Percentiles rank a stretch among this genome's conserved stretches.
These are phyloP conservation scores for Claviceps fusiformis DNA, from an alignment of 2,329 filamentous ascomycete species.

Conservation along the genomic window DNA sequence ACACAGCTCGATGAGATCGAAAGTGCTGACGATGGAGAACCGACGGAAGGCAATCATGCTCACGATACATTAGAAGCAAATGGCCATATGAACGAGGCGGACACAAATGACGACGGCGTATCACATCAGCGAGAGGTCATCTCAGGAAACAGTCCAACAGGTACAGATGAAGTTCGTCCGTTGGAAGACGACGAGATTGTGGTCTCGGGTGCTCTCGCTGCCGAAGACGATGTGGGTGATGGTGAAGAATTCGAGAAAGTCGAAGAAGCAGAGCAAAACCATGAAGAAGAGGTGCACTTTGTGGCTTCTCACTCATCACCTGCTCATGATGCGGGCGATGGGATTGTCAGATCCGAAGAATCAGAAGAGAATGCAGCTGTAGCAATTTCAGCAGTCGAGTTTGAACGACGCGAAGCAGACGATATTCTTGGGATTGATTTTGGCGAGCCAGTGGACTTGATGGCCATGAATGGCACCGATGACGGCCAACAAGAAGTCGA, in stretches of 20 bases:
- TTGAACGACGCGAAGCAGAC: not conserved
- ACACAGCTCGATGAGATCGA: conserved; percentile 12
- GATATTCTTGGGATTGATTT: conserved; percentile 2
- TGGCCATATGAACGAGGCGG: not conserved
- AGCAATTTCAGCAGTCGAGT: not conserved
- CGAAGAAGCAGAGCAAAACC: not conserved
- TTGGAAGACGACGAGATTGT: not conserved
- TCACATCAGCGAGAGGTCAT: not conserved
- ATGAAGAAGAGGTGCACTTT: conserved; percentile 8
- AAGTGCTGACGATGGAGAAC: conserved; percentile 8
- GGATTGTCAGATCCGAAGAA: not conserved
- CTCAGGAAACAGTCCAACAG: not conserved
- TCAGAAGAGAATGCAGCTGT: not conserved
- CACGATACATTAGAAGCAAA: conserved; percentile 8
- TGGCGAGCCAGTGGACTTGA: not conserved
- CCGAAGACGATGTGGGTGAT: conserved; percentile 10
- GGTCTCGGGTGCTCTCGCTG: conserved; percentile 4
- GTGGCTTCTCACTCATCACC: not conserved
- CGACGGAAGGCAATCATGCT: conserved; percentile 9
- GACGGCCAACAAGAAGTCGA: not conserved
- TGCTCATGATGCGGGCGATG: not conserved
- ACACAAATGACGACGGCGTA: not conserved
- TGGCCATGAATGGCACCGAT: not conserved
- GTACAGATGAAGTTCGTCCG: not conserved
- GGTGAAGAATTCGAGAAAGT: conserved; percentile 9